Evolutionary conservation across 129 eudicot genomes (phyloP), one percentile per base, ranked within the genome.

Genomic region (Apium graveolens): DNA sequence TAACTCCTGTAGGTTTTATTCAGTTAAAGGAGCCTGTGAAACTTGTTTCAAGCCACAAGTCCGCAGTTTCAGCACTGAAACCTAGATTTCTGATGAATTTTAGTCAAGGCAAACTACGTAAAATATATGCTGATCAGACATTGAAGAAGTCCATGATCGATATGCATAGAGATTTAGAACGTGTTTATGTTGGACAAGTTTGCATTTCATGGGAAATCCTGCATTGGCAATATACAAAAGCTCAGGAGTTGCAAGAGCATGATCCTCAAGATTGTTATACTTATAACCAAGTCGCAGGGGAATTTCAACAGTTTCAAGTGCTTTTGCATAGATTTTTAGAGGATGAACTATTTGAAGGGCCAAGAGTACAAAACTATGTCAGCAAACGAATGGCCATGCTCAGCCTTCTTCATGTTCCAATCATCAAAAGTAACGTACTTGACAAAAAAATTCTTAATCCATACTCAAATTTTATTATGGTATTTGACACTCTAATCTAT

Each of bases 151-250:
- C 90, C 34, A 82, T 90, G 14, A 79, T 72, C 5, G 94, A 95
- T 51, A 73, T 92, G 78, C 86, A 86, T 42, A 82, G 82, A 35
- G 96, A 95, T 71, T 86, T 91, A 51, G 98, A 91, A 79, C 63
- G 86, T 55, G 96, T 90, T 0, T 95, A 95, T 65, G 93, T 91
- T 77, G 97, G 97, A 74, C 98, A 91, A 41, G 81, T 91, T 71
- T 95, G 97, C 77, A 88, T 88, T 8, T 90, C 98, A 38, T 95
- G 96, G 96, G 98, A 95, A 83, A 90, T 92, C 77, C 88, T 95
- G n/a, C 80, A 80, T 69, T 95, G 98, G 98, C 90, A 87, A 80
- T 80, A 87, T 72, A 74, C 76, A 63, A 95, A 91, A 82, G 89
- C 88, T 2, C 83, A 86, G 63, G 92, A 90, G 75, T 79, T 95